Base-by-base conservation (phyloP, 1,284 basidiomycete species). In the Schizopora paradoxa region DNA sequence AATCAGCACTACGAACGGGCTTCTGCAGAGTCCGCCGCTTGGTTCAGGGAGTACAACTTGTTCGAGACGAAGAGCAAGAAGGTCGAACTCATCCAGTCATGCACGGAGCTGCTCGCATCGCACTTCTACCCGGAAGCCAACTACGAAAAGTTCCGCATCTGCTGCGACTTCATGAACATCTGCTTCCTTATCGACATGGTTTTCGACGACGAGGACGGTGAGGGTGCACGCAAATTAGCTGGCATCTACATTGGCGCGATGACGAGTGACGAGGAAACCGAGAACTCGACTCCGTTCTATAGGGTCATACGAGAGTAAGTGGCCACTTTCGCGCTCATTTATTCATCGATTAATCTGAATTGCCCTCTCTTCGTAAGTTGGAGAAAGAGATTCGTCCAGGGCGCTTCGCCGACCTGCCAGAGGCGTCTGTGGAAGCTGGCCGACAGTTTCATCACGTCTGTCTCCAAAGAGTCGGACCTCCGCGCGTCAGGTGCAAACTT, bases 101-200 rank as follows among this genome's bases (percentile, higher is more conserved):
- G n/a, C n/a, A n/a, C 76, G 54, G 78, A 80, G 53, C 69, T 82
- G 6, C 67, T 85, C 18, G 77, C 76, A 51, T 76, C 80, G 4
- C 76, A 75, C 56, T 73, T 69, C 6, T 84, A 79, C 57, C 72
- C 74, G 5, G 79, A 77, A 55, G 73, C 77, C 41, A 72, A 68
- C 25, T 67, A 69, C 47, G 76, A 80, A 45, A 66, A 74, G 55
- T 74, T 83, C 47, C 69, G 79, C 40, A 77, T 73, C 1, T 70
- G 67, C 33, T 79, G 76, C 55, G 81, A 83, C 61, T 78, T 79
- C 51, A 69, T 82, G 51, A 80, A 82, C 53, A 63, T 79, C 13
- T 69, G 84, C 16, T 84, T 82, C 61, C 76, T 79, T 35, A 67
- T 82, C 43, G 82, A 85, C 58, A 82, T 83, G 61, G 68, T 82